A percentile compares a stretch with the other conserved stretches of the same genome.
Evolutionary conservation across 768 basidiomycete species (phyloP).

Genomic region (Leccinum subtestaceum): DNA sequence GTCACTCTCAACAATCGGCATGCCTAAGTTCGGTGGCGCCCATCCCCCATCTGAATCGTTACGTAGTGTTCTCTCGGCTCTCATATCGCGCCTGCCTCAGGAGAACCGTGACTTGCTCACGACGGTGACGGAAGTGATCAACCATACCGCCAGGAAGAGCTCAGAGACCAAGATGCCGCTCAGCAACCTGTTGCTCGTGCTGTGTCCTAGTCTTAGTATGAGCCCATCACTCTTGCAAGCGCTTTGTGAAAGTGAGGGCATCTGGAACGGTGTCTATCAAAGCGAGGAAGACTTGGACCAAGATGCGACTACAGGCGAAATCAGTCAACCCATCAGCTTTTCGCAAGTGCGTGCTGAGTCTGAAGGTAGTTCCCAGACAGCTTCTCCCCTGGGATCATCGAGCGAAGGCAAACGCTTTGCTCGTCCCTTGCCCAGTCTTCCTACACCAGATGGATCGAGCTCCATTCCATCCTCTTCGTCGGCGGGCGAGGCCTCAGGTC

Average conservation of each 20-base stretch:
- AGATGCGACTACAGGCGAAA: conserved; percentile 1
- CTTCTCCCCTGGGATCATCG: conserved; percentile 2
- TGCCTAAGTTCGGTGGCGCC: conserved; percentile 62
- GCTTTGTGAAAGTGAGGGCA: conserved; percentile 65
- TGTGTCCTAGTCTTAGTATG: conserved; percentile 85
- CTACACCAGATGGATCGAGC: conserved; percentile 7
- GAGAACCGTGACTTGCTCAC: conserved; percentile 84
- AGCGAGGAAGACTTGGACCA: conserved; percentile 5
- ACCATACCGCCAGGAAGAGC: conserved; percentile 63
- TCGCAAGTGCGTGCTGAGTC: background rate
- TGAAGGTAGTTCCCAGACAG: background rate
- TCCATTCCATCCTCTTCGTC: conserved; percentile 7
- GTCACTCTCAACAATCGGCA: conserved; percentile 74
- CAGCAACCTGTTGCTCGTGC: conserved; percentile 81
- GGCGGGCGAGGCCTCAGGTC: conserved; percentile 3
- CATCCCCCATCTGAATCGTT: conserved; percentile 61
- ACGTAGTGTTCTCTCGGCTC: conserved; percentile 53
- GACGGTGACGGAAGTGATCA: conserved; percentile 79
- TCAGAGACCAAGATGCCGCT: conserved; percentile 90
- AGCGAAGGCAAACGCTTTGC: conserved; percentile 16
- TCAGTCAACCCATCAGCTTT: background rate
- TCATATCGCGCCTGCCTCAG: conserved; percentile 66
- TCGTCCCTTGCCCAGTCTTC: conserved; percentile 28
- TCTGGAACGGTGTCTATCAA: conserved; percentile 49
- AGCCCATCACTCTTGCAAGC: conserved; percentile 68